A percentile compares a stretch with the other conserved stretches of the same genome.
phyloP scores from a whole-genome alignment of 305 asterid species.

The Rubia tinctorum region DNA sequence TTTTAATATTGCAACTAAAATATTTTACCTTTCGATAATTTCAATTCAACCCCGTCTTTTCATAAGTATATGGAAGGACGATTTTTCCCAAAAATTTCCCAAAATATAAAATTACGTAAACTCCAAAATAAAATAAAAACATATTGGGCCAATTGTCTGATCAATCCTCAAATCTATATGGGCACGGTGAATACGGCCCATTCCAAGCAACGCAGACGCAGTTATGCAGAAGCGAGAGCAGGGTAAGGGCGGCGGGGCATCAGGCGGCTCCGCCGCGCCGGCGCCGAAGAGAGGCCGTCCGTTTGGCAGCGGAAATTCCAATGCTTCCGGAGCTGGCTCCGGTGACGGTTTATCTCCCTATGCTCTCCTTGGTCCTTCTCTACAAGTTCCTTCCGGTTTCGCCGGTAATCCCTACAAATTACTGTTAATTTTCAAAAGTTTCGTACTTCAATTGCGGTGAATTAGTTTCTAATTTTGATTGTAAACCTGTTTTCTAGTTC shows the following conservation, averaged over 20 bases:
- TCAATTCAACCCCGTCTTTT: too few species aligned
- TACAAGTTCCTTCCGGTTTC: conserved; percentile 84
- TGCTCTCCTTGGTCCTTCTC: conserved; percentile 84
- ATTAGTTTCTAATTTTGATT: background rate
- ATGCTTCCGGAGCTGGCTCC: conserved; percentile 36
- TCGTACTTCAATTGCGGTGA: background rate
- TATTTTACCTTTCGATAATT: too few species aligned
- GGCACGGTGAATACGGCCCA: background rate
- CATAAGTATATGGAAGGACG: too few species aligned
- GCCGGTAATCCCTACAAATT: conserved; percentile 51
- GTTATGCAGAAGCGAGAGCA: conserved; percentile 87
- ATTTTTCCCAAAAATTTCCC: too few species aligned
- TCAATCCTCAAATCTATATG: background rate
- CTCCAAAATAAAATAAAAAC: too few species aligned
- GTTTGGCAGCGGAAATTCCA: conserved; percentile 63
- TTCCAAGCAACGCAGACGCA: conserved; percentile 5
- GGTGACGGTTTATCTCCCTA: conserved; percentile 70
- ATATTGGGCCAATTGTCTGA: background rate
- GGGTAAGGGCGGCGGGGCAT: conserved; percentile 58
- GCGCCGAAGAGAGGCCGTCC: conserved; percentile 93
- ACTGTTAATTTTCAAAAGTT: background rate
- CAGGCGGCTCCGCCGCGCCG: conserved; percentile 71
- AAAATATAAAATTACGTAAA: too few species aligned
- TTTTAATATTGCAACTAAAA: too few species aligned
- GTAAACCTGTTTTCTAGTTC: background rate